These are phyloP conservation scores for Mortierella sp. DNA, from an alignment of 371 early-diverging fungal genomes.

Conservation along the genomic window DNA sequence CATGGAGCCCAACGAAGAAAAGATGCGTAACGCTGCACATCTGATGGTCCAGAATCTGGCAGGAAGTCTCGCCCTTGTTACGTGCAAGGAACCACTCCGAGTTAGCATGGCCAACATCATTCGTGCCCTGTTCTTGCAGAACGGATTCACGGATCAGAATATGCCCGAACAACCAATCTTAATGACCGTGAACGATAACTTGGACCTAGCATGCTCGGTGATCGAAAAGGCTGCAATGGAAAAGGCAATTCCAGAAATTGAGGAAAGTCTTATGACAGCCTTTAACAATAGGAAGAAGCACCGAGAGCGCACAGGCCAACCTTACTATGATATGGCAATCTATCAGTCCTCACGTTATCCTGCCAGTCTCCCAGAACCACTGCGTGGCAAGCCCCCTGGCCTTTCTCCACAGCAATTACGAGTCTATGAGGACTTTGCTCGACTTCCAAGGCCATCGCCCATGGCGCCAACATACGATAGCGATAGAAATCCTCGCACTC, in stretches of 20 bases:
- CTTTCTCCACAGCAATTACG: constrained; percentile 79
- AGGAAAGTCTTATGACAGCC: constrained; percentile 75
- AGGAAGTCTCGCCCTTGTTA: constrained; percentile 87
- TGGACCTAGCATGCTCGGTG: constrained; percentile 90
- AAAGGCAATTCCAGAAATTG: constrained; percentile 89
- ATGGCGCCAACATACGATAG: constrained; percentile 38
- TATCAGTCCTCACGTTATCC: constrained; percentile 81
- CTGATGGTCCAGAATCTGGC: constrained; percentile 92
- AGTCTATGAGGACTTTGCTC: constrained; percentile 76
- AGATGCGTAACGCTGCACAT: constrained; percentile 92
- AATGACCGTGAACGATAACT: constrained; percentile 86
- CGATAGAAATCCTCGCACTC: constrained; percentile 42
- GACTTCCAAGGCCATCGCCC: constrained; percentile 32
- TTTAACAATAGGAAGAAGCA: constrained; percentile 83
- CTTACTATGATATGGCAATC: constrained; percentile 87
- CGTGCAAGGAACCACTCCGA: constrained; percentile 95
- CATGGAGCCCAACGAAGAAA: constrained; percentile 91
- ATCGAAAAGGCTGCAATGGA: constrained; percentile 95
- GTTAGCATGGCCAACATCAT: constrained; percentile 84
- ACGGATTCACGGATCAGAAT: constrained; percentile 82
- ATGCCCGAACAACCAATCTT: constrained; percentile 85
- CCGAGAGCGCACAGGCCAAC: constrained; percentile 89
- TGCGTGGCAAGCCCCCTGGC: constrained; percentile 85
- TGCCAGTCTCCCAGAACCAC: constrained; percentile 83
- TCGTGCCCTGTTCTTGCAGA: constrained; percentile 80